Evolutionary conservation across 176 grass and related monocot species (phyloP).

Genomic region (Thinopyrum elongatum): DNA sequence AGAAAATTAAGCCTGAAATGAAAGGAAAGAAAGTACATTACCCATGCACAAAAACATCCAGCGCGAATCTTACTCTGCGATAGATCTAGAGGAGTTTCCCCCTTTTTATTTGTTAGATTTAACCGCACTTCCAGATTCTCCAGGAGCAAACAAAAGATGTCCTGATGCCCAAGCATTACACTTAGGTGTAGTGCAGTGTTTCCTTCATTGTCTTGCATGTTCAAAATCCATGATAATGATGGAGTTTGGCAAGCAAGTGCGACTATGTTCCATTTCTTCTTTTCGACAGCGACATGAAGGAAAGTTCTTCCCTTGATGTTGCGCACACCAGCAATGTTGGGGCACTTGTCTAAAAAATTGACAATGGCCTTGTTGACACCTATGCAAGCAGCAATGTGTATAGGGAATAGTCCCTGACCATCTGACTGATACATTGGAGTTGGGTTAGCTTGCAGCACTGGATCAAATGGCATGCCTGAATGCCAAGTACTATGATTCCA

Average conservation of each 20-base stretch:
- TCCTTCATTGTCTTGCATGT: slow-evolving; percentile 33
- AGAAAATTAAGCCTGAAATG: too few species aligned
- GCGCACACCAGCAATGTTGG: not conserved
- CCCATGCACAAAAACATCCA: not conserved
- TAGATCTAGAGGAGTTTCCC: slow-evolving; percentile 25
- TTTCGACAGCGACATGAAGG: not conserved
- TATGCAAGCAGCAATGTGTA: too few species aligned
- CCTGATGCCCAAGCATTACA: not conserved
- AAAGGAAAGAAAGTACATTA: too few species aligned
- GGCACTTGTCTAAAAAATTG: not conserved
- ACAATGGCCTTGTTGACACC: too few species aligned
- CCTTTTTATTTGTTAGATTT: slow-evolving; percentile 27
- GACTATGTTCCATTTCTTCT: not conserved
- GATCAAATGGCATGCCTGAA: too few species aligned
- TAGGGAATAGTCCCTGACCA: too few species aligned
- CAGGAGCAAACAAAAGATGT: not conserved
- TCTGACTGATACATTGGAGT: too few species aligned
- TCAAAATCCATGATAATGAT: not conserved
- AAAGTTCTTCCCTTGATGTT: not conserved
- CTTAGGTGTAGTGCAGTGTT: slow-evolving; percentile 41
- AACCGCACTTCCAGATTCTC: not conserved
- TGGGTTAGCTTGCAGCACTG: too few species aligned
- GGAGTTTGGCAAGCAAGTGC: not conserved
- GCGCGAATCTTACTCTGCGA: not conserved
- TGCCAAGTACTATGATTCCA: too few species aligned